phyloP scores from a whole-genome alignment of 2,329 filamentous ascomycete genomes.

The Claviceps pusilla region DNA sequence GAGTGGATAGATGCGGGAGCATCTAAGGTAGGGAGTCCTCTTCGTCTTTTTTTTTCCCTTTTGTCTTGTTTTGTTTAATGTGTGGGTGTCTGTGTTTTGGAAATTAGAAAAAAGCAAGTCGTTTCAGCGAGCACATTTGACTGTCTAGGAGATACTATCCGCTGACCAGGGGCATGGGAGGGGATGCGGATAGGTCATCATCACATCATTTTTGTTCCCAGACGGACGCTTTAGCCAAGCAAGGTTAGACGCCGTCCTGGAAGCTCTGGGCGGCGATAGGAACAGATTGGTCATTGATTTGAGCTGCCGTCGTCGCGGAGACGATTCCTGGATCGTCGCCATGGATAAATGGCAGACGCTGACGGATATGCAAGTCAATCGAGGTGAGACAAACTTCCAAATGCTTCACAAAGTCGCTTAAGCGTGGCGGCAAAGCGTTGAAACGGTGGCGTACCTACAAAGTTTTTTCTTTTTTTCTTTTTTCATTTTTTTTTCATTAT shows the following conservation, averaged over 20 bases:
- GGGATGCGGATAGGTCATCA: conserved; percentile 59
- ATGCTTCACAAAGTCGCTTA: background rate
- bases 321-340: conserved; percentile 78
- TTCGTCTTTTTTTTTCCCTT: background rate
- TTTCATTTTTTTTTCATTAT: background rate
- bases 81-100: background rate
- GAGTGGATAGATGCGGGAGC: conserved; percentile 81
- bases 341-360: conserved; percentile 99
- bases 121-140: background rate
- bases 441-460: background rate
- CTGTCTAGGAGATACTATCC: background rate
- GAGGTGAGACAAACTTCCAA: conserved; percentile 40
- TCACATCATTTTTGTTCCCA: conserved; percentile 91
- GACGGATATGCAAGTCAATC: conserved; percentile 85
- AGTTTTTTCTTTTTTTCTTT: background rate
- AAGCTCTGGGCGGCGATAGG: conserved; percentile 57
- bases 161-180: background rate
- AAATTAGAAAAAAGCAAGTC: background rate
- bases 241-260: conserved; percentile 59
- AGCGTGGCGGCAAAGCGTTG: background rate
- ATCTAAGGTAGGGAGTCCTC: conserved; percentile 49
- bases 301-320: conserved; percentile 64
- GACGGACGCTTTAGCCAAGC: conserved; percentile 64
- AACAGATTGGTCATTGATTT: conserved; percentile 84
- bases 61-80: background rate